Conservation (phyloP, 208 protist species). For the Trypanosoma grayi region DNA sequence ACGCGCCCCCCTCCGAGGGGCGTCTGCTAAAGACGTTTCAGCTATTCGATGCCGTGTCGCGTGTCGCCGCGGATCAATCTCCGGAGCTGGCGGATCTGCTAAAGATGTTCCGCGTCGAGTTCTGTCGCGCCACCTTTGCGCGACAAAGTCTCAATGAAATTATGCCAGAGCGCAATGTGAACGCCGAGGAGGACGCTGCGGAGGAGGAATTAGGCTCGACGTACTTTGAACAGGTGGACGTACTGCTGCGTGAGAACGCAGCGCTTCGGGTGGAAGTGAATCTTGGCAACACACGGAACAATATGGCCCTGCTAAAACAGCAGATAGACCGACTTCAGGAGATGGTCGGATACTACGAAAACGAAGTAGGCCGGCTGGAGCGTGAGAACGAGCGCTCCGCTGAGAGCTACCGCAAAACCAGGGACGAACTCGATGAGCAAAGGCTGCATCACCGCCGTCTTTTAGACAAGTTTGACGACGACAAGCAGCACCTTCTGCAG, state of each 20-base stretch:
- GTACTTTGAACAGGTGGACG: constrained; percentile 80
- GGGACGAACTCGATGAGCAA: constrained; percentile 35
- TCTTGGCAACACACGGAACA: constrained; percentile 50
- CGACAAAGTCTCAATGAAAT: constrained; percentile 10
- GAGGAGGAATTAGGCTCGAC: constrained; percentile 20
- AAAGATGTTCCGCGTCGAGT: constrained; percentile 82
- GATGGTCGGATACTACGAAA: constrained; percentile 54
- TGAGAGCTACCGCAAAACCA: constrained; percentile 45
- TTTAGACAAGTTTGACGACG: constrained; percentile 38
- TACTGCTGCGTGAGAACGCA: constrained; percentile 67
- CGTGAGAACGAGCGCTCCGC: constrained; percentile 58
- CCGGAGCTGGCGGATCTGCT: constrained; percentile 60
- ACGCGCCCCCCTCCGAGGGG: constrained; percentile 38
- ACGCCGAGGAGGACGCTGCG: not conserved
- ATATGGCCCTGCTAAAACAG: constrained; percentile 44
- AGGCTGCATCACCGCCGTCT: constrained; percentile 21
- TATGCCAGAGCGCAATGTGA: not conserved
- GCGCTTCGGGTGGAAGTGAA: constrained; percentile 48
- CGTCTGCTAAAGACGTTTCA: constrained; percentile 49
- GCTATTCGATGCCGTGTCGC: constrained; percentile 60
- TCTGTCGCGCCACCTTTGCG: constrained; percentile 76
- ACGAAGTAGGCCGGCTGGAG: constrained; percentile 65
- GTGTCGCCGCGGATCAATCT: constrained; percentile 36
- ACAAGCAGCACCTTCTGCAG: constrained; percentile 59
- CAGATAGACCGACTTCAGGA: constrained; percentile 52